A percentile compares a stretch with the other conserved stretches of the same genome.
These are phyloP conservation scores for Ziziphus jujuba DNA, from an alignment of 306 rosid genomes.

Conservation along the genomic window DNA sequence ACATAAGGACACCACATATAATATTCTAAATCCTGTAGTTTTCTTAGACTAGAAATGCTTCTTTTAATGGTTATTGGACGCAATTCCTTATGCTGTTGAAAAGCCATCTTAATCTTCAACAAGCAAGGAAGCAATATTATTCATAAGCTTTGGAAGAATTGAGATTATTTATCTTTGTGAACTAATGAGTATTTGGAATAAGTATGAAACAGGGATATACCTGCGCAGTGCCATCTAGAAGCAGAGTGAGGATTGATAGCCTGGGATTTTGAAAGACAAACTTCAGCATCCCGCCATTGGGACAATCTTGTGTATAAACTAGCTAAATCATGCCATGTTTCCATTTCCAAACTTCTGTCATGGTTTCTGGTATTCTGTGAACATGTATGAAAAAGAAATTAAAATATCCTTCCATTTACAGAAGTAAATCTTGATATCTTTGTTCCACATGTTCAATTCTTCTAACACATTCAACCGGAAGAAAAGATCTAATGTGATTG, in stretches of 20 bases:
- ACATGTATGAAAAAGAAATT: conserved; percentile 16
- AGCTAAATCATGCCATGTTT: conserved; percentile 90
- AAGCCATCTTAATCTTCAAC: too few species aligned
- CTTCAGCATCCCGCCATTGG: conserved; percentile 84
- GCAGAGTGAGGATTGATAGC: conserved; percentile 85
- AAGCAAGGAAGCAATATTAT: not conserved
- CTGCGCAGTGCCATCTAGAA: conserved; percentile 78
- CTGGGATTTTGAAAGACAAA: conserved; percentile 74
- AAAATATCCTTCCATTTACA: not conserved
- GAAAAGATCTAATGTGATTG: not conserved
- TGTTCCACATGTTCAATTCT: too few species aligned
- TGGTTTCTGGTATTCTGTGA: conserved; percentile 50
- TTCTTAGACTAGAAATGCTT: too few species aligned
- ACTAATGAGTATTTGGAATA: not conserved
- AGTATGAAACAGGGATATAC: conserved; percentile 33
- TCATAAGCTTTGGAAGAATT: conserved; percentile 2
- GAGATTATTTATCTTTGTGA: conserved; percentile 1
- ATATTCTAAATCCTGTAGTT: too few species aligned
- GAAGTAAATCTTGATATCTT: too few species aligned
- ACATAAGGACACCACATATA: too few species aligned
- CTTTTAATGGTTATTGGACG: too few species aligned
- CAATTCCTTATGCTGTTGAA: too few species aligned
- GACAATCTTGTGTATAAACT: conserved; percentile 63
- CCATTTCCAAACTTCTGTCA: conserved; percentile 76
- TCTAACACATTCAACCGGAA: not conserved